phyloP scores from a whole-genome alignment of 495 filamentous ascomycete species.

The Aspergillus conjunctus region DNA sequence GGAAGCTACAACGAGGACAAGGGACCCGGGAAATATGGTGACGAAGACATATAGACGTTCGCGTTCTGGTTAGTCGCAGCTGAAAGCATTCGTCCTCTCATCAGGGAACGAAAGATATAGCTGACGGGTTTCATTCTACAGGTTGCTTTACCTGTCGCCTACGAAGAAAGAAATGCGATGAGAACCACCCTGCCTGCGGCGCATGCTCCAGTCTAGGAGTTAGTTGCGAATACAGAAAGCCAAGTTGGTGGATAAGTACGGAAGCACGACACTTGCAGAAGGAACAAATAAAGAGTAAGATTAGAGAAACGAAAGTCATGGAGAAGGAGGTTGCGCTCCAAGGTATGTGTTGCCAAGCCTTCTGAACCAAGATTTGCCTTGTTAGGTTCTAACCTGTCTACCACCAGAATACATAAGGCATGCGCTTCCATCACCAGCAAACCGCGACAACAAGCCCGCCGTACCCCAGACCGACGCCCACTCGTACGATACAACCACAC shows the following conservation, averaged over 20 bases:
- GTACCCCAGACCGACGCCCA: neutral
- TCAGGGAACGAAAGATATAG: neutral
- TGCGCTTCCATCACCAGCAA: conserved; percentile 57
- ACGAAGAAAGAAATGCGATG: conserved; percentile 96
- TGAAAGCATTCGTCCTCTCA: too few species aligned
- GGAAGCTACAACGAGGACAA: neutral
- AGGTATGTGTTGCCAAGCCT: conserved; percentile 24
- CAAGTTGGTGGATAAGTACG: conserved; percentile 91
- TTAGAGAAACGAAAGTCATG: conserved; percentile 87
- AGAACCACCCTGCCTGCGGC: conserved; percentile 76
- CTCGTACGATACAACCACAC: neutral
- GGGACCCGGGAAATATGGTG: conserved; percentile 3
- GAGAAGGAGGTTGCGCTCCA: conserved; percentile 65
- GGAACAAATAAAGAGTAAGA: conserved; percentile 89
- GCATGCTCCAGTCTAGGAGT: conserved; percentile 85
- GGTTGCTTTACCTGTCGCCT: conserved; percentile 96
- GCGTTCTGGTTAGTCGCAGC: conserved; percentile 14
- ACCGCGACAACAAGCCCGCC: conserved; percentile 22
- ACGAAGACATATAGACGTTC: conserved; percentile 16
- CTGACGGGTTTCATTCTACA: conserved; percentile 37
- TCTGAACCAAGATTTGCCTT: neutral
- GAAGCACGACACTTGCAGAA: conserved; percentile 80
- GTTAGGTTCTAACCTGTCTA: neutral
- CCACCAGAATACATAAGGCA: conserved; percentile 13
- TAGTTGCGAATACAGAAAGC: conserved; percentile 88